These are phyloP conservation scores for Chlorella sp. DNA, from an alignment of 139 green algal genomes.

Conservation along the genomic window DNA sequence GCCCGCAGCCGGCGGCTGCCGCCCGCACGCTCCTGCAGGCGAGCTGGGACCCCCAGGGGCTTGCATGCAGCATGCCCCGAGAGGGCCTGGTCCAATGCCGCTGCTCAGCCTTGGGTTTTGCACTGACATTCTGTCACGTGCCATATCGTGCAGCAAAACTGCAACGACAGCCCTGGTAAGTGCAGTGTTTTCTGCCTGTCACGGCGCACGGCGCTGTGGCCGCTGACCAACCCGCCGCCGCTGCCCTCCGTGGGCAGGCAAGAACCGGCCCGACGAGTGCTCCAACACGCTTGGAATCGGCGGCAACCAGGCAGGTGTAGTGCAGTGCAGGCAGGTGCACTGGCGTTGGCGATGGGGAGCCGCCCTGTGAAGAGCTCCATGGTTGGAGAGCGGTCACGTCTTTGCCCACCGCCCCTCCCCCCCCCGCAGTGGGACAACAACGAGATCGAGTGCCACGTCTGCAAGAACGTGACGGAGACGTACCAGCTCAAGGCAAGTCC, in stretches of 20 bases:
- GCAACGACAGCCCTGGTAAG: too few species aligned
- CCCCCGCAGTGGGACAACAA: background rate
- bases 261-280: background rate
- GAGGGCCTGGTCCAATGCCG: too few species aligned
- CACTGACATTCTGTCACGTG: too few species aligned
- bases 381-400: background rate
- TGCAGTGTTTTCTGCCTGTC: too few species aligned
- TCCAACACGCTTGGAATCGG: background rate
- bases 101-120: too few species aligned
- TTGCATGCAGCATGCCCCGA: too few species aligned
- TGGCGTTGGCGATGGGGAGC: background rate
- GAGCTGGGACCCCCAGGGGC: too few species aligned
- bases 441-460: background rate
- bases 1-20: too few species aligned
- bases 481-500: constrained; percentile 1
- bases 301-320: background rate
- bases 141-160: too few species aligned
- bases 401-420: background rate
- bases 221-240: too few species aligned
- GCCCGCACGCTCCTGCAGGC: too few species aligned
- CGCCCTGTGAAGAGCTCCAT: background rate
- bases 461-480: background rate
- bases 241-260: background rate
- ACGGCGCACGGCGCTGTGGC: too few species aligned
- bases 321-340: background rate